A percentile compares a stretch with the other conserved stretches of the same genome.
These are phyloP conservation scores for Chlorella variabilis DNA, from an alignment of 163 green algal species.

Conservation along the genomic window DNA sequence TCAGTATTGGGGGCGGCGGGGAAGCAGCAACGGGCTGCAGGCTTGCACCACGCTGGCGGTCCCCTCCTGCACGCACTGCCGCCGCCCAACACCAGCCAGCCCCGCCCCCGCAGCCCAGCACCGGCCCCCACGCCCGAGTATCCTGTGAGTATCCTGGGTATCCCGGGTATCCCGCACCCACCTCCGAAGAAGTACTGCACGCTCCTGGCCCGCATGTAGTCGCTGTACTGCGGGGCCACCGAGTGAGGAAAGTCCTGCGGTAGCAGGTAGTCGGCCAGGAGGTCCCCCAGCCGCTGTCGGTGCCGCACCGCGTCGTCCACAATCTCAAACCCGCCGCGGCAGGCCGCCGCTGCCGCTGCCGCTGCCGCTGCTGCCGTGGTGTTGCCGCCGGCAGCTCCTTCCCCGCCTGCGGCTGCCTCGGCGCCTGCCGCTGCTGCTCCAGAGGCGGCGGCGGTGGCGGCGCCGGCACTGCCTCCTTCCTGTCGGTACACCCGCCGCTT, in stretches of 20 bases:
- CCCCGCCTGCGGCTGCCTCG: neutral
- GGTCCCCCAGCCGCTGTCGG: slow-evolving; percentile 38
- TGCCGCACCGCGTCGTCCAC: slow-evolving; percentile 63
- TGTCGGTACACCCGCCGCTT: slow-evolving; percentile 60
- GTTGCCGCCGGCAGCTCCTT: neutral
- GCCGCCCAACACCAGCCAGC: neutral
- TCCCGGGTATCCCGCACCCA: no score
- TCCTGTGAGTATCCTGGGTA: no score
- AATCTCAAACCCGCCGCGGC: slow-evolving; percentile 58
- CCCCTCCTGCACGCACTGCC: no score
- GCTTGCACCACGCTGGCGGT: no score
- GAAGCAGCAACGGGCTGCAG: no score
- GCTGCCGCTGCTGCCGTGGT: neutral
- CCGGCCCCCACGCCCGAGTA: no score
- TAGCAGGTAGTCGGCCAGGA: slow-evolving; percentile 69
- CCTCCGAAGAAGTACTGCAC: slow-evolving; percentile 88
- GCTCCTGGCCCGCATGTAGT: slow-evolving; percentile 79
- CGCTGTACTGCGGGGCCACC: slow-evolving; percentile 79
- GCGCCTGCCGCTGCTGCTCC: neutral
- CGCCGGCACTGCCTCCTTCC: neutral
- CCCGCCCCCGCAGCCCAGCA: neutral
- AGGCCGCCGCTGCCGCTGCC: neutral
- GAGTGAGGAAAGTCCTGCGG: slow-evolving; percentile 58
- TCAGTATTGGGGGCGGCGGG: no score
- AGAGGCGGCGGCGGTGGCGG: neutral